Evolutionary conservation across 306 rosid genomes (phyloP), one percentile per base, ranked within the genome.

Genomic region (Prinsepia uniflora): DNA sequence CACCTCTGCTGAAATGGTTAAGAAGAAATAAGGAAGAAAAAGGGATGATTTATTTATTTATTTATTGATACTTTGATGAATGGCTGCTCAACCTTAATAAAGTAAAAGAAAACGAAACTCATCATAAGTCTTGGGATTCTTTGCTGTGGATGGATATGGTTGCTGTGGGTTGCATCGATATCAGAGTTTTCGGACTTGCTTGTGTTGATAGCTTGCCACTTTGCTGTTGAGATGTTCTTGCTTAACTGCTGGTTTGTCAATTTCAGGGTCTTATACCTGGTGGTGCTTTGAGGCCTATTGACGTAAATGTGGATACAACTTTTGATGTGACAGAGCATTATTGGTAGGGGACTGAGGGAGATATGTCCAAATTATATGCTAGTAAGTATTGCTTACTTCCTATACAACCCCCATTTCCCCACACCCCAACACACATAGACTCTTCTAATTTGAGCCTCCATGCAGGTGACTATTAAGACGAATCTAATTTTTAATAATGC

Each of bases 181-280:
- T 57, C 53, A 9, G 54, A 15, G 63, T 47, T 22, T 15, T 70
- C 55, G 4, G 12, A 10, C 74, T 20, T 68, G 12, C 12, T 61
- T 71, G 14, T 18, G 45, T 61, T 49, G 14, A 63, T 52, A 20
- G 41, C 6, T 43, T 76, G 64, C 58, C n/a, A n/a, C 10, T 52
- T 56, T 64, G 62, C 53, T 63, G 39, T 66, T 12, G 6, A 40
- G 20, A 41, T 57, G 40, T 54, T 19, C 55, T 20, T 46, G 42
- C 48, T 40, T 74, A 67, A 67, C 69, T 52, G 39, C 70, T 71
- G 53, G 74, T 82, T 61, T 75, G 71, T 73, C 54, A 67, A 63
- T 76, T 76, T 44, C 67, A 94, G 99, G 97, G 99, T 68, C 93
- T 89, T 71, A 77, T 95, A 78, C 99, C 99, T 70, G 97, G 99